Base-by-base conservation (phyloP, 176 grass and related monocot species). In the Elymus sibiricus region DNA sequence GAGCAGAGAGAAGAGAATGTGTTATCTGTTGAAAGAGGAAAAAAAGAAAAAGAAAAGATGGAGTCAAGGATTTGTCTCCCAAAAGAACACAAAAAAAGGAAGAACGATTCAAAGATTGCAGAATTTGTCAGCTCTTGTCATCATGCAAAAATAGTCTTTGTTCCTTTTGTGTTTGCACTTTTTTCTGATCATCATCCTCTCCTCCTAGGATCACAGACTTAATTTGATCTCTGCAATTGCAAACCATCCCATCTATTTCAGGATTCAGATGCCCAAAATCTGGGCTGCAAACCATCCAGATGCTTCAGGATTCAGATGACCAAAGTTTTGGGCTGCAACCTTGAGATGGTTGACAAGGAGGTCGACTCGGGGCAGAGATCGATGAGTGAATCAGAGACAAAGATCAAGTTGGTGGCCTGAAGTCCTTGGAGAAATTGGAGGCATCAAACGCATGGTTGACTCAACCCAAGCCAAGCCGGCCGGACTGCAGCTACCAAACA, bases 381-480 rank as follows among this genome's bases (percentile, higher is more conserved):
- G 14, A 29, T 19, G 17, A 11, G 17, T 70, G 67, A 70, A 39
- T 9, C 67, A 58, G 8, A 14, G 42, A 84, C 0, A 35, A 38
- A 38, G 29, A 9, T 38, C 22, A 47, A 80, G 14, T 49, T 26
- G 42, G 27, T 51, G 19, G 37, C 24, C 3, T 22, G 5, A 44
- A 87, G 74, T 49, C 24, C 64, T 13, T 64, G 44, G 72, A 39
- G 38, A 39, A 39, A 39, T 5, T 7, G 37, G 37, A 87, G 29
- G 59, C 24, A 85, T 89, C 68, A 89, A 85, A 59, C 16, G 17
- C 32, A n/a, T 0, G 37, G 61, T 89, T 85, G 77, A 81, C 70
- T 76, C 40, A 29, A 35, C 17, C 1, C 42, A 44, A 44, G 9
- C 32, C 31, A 31, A 34, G 66, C 34, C 15, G 32, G 74, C 55